These are phyloP conservation scores for Spergularia bocconei DNA, from an alignment of 148 eudicot genomes.

Conservation along the genomic window DNA sequence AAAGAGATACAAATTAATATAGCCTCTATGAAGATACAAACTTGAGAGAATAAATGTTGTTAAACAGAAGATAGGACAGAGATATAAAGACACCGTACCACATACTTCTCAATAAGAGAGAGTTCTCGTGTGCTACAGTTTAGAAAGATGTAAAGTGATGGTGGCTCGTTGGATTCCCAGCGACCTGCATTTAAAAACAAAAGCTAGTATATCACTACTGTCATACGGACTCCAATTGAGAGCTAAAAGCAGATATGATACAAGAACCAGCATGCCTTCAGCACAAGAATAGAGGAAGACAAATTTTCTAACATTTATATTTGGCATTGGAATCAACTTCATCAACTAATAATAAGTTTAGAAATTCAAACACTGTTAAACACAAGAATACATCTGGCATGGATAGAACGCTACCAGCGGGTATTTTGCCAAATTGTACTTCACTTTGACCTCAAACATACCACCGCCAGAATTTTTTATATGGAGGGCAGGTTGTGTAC, in stretches of 20 bases:
- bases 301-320: background rate
- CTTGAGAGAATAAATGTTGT: background rate
- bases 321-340: background rate
- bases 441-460: no score
- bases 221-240: background rate
- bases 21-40: no score
- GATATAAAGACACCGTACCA: slow-evolving; percentile 60
- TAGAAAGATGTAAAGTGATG: slow-evolving; percentile 76
- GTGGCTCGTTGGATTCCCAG: slow-evolving; percentile 76
- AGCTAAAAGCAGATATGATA: background rate
- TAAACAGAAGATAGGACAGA: slow-evolving; percentile 6
- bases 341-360: background rate
- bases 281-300: background rate
- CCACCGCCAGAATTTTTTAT: no score
- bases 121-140: slow-evolving; percentile 91
- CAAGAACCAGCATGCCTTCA: background rate
- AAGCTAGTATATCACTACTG: background rate
- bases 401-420: background rate
- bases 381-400: background rate
- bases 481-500: no score
- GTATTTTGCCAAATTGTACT: no score
- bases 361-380: background rate
- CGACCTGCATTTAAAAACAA: slow-evolving; percentile 47
- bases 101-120: slow-evolving; percentile 77
- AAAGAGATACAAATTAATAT: no score